phyloP scores from a whole-genome alignment of 2,329 filamentous ascomycete species.

The Trichoderma guizhouense region DNA sequence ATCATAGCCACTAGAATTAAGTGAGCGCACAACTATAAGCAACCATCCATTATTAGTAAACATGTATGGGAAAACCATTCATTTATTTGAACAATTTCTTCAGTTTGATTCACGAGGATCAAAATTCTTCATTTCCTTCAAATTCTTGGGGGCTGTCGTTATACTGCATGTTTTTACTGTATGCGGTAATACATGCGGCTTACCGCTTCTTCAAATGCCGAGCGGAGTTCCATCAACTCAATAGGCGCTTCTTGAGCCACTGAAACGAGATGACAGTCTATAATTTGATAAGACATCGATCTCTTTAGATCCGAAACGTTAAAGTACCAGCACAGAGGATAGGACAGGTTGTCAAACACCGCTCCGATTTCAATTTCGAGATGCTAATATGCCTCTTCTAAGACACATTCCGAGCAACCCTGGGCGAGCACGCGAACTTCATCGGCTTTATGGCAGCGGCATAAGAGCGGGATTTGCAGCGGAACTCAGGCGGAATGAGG shows the following conservation, averaged over 20 bases:
- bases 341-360: no score
- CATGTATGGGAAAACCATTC: neutral
- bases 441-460: neutral
- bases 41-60: neutral
- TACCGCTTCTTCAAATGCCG: neutral
- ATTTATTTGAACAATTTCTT: neutral
- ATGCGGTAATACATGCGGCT: neutral
- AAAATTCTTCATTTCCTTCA: neutral
- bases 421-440: neutral
- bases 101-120: neutral
- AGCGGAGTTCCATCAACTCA: neutral
- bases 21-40: neutral
- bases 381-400: neutral
- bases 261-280: no score
- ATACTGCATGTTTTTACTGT: neutral
- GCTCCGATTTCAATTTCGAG: no score
- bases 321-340: no score
- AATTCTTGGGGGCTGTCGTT: neutral
- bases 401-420: neutral
- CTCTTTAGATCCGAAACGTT: no score
- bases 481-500: neutral
- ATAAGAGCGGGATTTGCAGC: neutral
- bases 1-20: neutral
- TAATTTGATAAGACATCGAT: no score
- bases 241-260: no score